Evolutionary conservation across 805 yeast genomes (phyloP).

Genomic region (Candida oleophila): DNA sequence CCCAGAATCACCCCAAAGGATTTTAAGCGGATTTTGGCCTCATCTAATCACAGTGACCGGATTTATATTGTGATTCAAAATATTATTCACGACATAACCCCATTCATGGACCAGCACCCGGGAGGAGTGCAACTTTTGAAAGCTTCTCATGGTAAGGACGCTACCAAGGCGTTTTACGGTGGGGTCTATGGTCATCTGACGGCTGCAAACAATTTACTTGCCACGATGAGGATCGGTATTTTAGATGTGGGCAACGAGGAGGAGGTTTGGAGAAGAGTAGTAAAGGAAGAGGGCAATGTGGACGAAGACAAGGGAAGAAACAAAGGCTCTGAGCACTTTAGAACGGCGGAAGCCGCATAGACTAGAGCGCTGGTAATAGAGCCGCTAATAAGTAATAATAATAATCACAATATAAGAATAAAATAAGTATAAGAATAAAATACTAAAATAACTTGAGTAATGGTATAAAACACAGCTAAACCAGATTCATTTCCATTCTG

Average conservation of each 20-base stretch:
- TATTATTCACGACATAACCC: conserved; percentile 90
- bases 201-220: conserved; percentile 86
- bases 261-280: conserved; percentile 77
- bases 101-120: conserved; percentile 89
- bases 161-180: conserved; percentile 91
- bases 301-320: conserved; percentile 17
- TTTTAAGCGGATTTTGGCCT: conserved; percentile 38
- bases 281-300: conserved; percentile 57
- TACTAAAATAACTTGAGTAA: too few relatives aligned
- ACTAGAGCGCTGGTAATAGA: not conserved
- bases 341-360: conserved; percentile 39
- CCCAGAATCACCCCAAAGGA: conserved; percentile 60
- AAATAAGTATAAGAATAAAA: too few relatives aligned
- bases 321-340: conserved; percentile 13
- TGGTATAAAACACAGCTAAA: too few relatives aligned
- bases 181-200: conserved; percentile 92
- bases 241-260: conserved; percentile 78
- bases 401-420: not conserved
- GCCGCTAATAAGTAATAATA: conserved; percentile 2
- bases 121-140: conserved; percentile 81
- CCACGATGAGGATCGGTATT: conserved; percentile 92
- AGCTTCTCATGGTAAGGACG: conserved; percentile 89
- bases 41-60: conserved; percentile 40
- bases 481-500: too few relatives aligned
- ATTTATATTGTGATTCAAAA: conserved; percentile 83